Conservation (phyloP, 495 filamentous ascomycete genomes). For the Glonium stellatum region DNA sequence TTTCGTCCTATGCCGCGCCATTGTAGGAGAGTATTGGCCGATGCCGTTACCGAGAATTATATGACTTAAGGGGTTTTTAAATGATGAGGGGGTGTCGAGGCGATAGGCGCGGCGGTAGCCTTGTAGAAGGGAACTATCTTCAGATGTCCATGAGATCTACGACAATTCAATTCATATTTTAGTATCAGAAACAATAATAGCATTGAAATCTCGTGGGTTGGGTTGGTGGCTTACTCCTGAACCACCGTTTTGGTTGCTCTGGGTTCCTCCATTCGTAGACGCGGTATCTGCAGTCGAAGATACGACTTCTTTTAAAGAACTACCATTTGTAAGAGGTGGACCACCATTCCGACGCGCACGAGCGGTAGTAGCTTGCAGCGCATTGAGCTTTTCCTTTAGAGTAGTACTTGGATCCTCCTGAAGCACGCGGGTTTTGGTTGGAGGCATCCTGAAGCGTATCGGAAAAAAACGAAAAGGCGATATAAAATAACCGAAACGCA, state of each 20-base stretch:
- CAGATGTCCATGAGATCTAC: conserved; percentile 70
- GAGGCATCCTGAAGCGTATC: conserved; percentile 17
- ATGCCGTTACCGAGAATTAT: conserved; percentile 65
- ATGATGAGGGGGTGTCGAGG: conserved; percentile 61
- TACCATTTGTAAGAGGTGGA: conserved; percentile 24
- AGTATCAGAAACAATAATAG: neutral
- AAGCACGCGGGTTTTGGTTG: conserved; percentile 19
- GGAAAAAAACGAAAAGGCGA: neutral
- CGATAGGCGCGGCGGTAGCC: conserved; percentile 73
- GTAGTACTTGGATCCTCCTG: conserved; percentile 20
- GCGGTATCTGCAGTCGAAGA: conserved; percentile 27
- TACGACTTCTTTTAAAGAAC: conserved; percentile 34
- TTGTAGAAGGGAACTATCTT: conserved; percentile 66
- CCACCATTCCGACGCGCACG: conserved; percentile 26
- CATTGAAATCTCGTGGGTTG: conserved; percentile 1
- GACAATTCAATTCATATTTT: conserved; percentile 4
- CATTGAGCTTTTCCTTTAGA: conserved; percentile 26
- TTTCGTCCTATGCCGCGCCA: conserved; percentile 54
- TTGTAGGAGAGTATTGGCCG: conserved; percentile 66
- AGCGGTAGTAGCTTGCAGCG: conserved; percentile 7
- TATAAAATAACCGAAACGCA: neutral
- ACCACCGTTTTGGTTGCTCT: conserved; percentile 27
- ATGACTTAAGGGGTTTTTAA: conserved; percentile 63
- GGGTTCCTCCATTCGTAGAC: conserved; percentile 7
- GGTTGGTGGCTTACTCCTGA: conserved; percentile 27